These are phyloP conservation scores for Phialemoniopsis sp. DNA, from an alignment of 2,329 filamentous ascomycete species.

Conservation along the genomic window DNA sequence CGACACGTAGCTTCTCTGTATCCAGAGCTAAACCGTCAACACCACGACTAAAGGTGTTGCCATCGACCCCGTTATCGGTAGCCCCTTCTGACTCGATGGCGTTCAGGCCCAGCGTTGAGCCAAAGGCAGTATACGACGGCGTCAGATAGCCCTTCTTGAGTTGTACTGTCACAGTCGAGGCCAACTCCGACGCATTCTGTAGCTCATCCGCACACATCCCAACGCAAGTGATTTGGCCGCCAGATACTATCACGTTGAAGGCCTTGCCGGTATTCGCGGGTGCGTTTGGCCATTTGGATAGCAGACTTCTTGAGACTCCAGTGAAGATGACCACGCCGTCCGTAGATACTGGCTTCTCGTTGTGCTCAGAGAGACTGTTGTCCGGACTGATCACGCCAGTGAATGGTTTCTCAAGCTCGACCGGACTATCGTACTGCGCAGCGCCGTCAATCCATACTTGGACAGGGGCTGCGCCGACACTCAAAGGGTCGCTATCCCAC, in stretches of 20 bases:
- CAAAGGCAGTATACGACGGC: slow-evolving; percentile 51
- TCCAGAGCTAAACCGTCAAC: slow-evolving; percentile 45
- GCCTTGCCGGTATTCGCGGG: slow-evolving; percentile 6
- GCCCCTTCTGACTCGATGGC: slow-evolving; percentile 51
- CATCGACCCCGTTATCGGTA: slow-evolving; percentile 39
- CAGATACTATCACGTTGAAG: slow-evolving; percentile 44
- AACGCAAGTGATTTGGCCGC: slow-evolving; percentile 53
- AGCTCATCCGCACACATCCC: slow-evolving; percentile 46
- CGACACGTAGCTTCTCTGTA: slow-evolving; percentile 44
- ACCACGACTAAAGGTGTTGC: slow-evolving; percentile 44
- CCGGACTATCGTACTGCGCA: slow-evolving; percentile 49
- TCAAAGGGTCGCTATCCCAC: slow-evolving; percentile 60
- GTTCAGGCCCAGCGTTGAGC: slow-evolving; percentile 50
- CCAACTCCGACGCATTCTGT: slow-evolving; percentile 17
- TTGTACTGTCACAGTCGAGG: slow-evolving; percentile 26
- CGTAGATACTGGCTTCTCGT: slow-evolving; percentile 31
- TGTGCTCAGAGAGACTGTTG: slow-evolving; percentile 31
- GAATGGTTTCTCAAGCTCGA: slow-evolving; percentile 48
- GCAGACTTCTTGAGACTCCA: slow-evolving; percentile 47
- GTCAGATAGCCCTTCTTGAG: slow-evolving; percentile 51
- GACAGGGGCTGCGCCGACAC: slow-evolving; percentile 52
- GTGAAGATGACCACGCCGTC: slow-evolving; percentile 47
- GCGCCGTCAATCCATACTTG: slow-evolving; percentile 63
- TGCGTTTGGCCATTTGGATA: slow-evolving; percentile 28
- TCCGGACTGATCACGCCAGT: slow-evolving; percentile 31